A percentile compares a stretch with the other conserved stretches of the same genome.
Conservation (phyloP, 306 rosid species). For the Prunus mongolica region DNA sequence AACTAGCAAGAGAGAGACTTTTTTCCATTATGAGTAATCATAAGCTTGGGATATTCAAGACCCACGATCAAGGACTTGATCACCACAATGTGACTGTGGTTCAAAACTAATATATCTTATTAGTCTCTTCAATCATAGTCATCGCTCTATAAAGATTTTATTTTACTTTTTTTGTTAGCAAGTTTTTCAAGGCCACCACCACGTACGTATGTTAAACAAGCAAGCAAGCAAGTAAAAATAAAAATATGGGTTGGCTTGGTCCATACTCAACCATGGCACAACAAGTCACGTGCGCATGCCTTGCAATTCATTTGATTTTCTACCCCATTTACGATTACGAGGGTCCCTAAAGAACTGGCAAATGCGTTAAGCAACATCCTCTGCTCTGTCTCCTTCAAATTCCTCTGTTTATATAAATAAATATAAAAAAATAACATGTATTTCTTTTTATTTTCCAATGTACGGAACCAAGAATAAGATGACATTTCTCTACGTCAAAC, state of each 20-base stretch:
- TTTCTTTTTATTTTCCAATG: slow-evolving; percentile 21
- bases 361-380: slow-evolving; percentile 86
- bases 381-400: slow-evolving; percentile 46
- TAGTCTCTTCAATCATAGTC: neutral
- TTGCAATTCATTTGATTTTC: slow-evolving; percentile 1
- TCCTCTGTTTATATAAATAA: slow-evolving; percentile 19
- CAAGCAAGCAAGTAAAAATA: neutral
- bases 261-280: slow-evolving; percentile 30
- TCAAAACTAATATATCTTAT: neutral
- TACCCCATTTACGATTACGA: neutral
- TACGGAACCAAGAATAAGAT: slow-evolving; percentile 39
- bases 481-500: slow-evolving; percentile 44
- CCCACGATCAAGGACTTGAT: slow-evolving; percentile 24
- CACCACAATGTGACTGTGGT: slow-evolving; percentile 32
- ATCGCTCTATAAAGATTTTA: too few species aligned
- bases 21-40: neutral
- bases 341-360: slow-evolving; percentile 24
- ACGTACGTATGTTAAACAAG: slow-evolving; percentile 1
- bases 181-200: neutral
- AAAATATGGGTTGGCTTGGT: slow-evolving; percentile 18
- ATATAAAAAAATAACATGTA: neutral
- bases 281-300: slow-evolving; percentile 26
- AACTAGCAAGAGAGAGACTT: neutral
- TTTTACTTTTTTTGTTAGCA: too few species aligned
- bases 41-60: neutral